Conservation (phyloP, 345 rosid species). For the Salix arbutifolia region DNA sequence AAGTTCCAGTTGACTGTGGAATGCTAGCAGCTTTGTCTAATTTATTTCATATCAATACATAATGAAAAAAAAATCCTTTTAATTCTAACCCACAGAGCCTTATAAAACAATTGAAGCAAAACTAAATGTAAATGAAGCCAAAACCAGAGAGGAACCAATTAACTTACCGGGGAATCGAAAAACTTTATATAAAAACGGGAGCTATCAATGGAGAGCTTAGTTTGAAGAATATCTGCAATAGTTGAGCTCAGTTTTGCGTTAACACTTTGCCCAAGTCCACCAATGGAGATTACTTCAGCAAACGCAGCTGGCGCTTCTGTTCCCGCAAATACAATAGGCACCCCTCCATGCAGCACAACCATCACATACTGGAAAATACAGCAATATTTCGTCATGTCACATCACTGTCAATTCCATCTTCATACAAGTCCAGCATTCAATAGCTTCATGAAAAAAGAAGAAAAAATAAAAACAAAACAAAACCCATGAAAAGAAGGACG, state of each 20-base stretch:
- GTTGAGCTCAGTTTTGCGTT: constrained; percentile 76
- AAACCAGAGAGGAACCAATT: background rate
- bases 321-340: constrained; percentile 83
- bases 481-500: background rate
- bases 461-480: background rate
- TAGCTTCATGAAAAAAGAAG: background rate
- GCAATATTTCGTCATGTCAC: background rate
- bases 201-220: constrained; percentile 73
- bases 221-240: constrained; percentile 71
- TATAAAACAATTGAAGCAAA: background rate
- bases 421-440: background rate
- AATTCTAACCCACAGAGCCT: background rate
- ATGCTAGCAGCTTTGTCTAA: background rate
- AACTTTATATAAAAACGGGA: constrained; percentile 89
- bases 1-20: background rate
- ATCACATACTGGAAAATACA: constrained; percentile 65
- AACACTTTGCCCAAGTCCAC: constrained; percentile 69
- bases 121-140: background rate
- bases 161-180: constrained; percentile 63
- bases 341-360: constrained; percentile 78
- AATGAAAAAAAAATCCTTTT: too few relatives aligned
- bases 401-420: background rate
- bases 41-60: background rate
- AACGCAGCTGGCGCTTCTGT: constrained; percentile 87
- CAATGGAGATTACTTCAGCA: constrained; percentile 81